phyloP scores from a whole-genome alignment of 441 rosid genomes.

The Cnidoscolus chayamansa region DNA sequence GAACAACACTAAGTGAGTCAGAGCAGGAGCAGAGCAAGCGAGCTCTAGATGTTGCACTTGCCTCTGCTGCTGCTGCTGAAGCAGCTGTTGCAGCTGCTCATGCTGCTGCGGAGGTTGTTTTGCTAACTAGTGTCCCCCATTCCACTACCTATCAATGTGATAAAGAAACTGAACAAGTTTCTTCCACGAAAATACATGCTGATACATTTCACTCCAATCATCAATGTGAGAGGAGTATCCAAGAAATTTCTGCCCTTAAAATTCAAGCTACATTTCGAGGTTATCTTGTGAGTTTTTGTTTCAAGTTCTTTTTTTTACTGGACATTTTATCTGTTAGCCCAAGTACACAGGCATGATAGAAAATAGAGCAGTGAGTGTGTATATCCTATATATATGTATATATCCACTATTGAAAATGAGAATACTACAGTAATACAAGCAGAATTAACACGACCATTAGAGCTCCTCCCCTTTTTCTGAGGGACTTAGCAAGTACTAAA shows the following conservation, averaged over 20 bases:
- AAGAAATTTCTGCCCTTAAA: constrained; percentile 46
- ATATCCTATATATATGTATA: too few relatives aligned
- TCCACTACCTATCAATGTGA: constrained; percentile 27
- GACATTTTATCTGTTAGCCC: not conserved
- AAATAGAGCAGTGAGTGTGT: too few relatives aligned
- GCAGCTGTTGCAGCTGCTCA: constrained; percentile 50
- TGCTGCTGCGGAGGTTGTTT: constrained; percentile 50
- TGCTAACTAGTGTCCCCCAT: constrained; percentile 36
- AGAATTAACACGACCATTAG: too few relatives aligned
- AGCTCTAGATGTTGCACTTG: constrained; percentile 46
- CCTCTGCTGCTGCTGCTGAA: constrained; percentile 54
- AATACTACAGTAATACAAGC: too few relatives aligned
- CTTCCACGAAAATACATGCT: constrained; percentile 24
- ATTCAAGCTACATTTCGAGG: constrained; percentile 72
- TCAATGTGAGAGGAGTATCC: constrained; percentile 27
- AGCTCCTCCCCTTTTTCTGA: too few relatives aligned
- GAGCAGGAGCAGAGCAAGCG: constrained; percentile 44
- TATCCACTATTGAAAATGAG: too few relatives aligned
- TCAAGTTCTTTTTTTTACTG: not conserved
- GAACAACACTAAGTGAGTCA: constrained; percentile 24
- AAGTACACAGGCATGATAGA: too few relatives aligned
- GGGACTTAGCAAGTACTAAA: too few relatives aligned
- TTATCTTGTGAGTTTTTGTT: constrained; percentile 56
- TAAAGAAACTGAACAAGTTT: constrained; percentile 20
- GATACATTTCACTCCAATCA: constrained; percentile 13